Evolutionary conservation across 2,329 filamentous ascomycete species (phyloP).

Genomic region (Exophiala lecanii-corni): DNA sequence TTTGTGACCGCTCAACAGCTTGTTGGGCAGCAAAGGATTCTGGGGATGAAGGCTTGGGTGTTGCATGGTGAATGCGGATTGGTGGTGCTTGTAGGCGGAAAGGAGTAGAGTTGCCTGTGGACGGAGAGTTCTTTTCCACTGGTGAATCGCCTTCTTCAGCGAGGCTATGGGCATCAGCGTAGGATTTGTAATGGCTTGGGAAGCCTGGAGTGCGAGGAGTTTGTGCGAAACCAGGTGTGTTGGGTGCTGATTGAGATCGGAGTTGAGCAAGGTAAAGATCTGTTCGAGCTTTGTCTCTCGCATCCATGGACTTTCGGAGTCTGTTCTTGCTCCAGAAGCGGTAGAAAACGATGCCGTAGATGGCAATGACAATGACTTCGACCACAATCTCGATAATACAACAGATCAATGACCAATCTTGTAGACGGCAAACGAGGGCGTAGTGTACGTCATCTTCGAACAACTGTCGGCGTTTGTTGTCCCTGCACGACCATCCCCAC

Average conservation of each 20-base stretch:
- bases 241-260: constrained; percentile 80
- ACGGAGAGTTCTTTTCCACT: constrained; percentile 57
- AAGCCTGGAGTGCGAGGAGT: constrained; percentile 52
- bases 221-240: constrained; percentile 82
- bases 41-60: constrained; percentile 61
- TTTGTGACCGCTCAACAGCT: constrained; percentile 35
- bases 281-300: constrained; percentile 86
- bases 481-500: constrained; percentile 96
- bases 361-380: constrained; percentile 81
- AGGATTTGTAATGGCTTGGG: constrained; percentile 27
- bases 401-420: constrained; percentile 96
- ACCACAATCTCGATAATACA: constrained; percentile 95
- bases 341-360: constrained; percentile 95
- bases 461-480: constrained; percentile 74
- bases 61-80: constrained; percentile 69
- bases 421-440: constrained; percentile 80
- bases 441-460: constrained; percentile 82
- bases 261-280: constrained; percentile 89
- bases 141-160: constrained; percentile 50
- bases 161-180: constrained; percentile 8
- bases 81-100: constrained; percentile 88
- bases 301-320: constrained; percentile 93
- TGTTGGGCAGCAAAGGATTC: constrained; percentile 56
- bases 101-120: constrained; percentile 55
- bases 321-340: constrained; percentile 95